phyloP scores from a whole-genome alignment of 306 rosid species.

The Ziziphus jujuba region DNA sequence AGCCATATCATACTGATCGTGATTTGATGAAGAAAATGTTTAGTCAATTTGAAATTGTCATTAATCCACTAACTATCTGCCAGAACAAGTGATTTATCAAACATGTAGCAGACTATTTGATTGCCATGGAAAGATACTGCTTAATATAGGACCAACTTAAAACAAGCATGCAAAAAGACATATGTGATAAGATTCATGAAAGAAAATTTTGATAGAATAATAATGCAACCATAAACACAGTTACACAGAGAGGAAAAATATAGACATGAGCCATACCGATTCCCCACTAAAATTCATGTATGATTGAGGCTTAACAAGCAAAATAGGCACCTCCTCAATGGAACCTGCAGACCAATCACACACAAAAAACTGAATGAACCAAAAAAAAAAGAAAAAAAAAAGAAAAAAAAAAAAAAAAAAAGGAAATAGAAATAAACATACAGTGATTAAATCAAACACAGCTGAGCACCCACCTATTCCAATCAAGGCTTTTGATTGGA shows the following conservation, averaged over 20 bases:
- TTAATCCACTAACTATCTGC: background rate
- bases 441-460: background rate
- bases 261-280: constrained; percentile 53
- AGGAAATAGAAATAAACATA: constrained; percentile 1
- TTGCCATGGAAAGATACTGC: background rate
- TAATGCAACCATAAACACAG: background rate
- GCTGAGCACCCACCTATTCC: constrained; percentile 67
- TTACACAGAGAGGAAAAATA: background rate
- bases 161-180: background rate
- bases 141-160: background rate
- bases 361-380: constrained; percentile 27
- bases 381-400: constrained; percentile 10
- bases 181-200: background rate
- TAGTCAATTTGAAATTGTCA: background rate
- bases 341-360: constrained; percentile 70
- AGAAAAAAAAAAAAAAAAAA: constrained; percentile 18
- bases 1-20: background rate
- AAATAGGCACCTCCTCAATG: constrained; percentile 83
- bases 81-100: background rate
- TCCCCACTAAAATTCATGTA: constrained; percentile 93
- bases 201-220: background rate
- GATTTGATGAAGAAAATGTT: background rate
- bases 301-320: constrained; percentile 89
- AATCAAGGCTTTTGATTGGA: constrained; percentile 86
- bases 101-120: background rate